phyloP scores from a whole-genome alignment of 140 eudicot species.

The Stevia rebaudiana region DNA sequence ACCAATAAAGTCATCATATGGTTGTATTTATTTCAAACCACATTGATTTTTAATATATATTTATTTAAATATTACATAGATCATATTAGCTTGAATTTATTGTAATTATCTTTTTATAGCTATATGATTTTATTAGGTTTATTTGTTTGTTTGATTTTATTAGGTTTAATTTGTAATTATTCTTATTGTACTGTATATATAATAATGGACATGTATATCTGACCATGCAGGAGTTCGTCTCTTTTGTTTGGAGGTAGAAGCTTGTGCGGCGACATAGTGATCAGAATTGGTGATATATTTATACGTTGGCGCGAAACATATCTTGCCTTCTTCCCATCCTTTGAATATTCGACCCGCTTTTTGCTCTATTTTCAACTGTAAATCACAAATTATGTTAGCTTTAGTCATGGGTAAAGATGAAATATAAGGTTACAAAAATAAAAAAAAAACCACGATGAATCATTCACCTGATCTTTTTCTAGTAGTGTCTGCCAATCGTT shows the following conservation, averaged over 20 bases:
- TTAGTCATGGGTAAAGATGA: too few relatives aligned
- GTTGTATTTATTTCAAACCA: conserved; percentile 6
- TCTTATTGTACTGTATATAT: too few relatives aligned
- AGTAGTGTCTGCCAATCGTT: conserved; percentile 73
- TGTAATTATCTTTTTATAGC: too few relatives aligned
- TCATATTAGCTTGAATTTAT: too few relatives aligned
- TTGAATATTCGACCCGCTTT: conserved; percentile 60
- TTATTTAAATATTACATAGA: too few relatives aligned
- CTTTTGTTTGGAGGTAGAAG: conserved; percentile 55
- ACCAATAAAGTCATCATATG: conserved; percentile 23
- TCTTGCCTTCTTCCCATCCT: conserved; percentile 86
- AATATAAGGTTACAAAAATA: not conserved
- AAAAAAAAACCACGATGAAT: too few relatives aligned
- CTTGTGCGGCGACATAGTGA: conserved; percentile 48
- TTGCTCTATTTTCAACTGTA: conserved; percentile 73
- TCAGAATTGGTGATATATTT: conserved; percentile 63
- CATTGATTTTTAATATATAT: not conserved
- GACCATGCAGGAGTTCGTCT: conserved; percentile 89
- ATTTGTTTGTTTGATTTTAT: too few relatives aligned
- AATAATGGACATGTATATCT: not conserved
- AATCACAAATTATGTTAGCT: not conserved
- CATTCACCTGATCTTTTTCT: conserved; percentile 73
- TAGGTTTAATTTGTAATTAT: too few relatives aligned
- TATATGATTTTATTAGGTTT: too few relatives aligned
- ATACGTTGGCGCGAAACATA: conserved; percentile 76